Base-by-base conservation (phyloP, 75 land plant genomes). In the Sequoia sempervirens region DNA sequence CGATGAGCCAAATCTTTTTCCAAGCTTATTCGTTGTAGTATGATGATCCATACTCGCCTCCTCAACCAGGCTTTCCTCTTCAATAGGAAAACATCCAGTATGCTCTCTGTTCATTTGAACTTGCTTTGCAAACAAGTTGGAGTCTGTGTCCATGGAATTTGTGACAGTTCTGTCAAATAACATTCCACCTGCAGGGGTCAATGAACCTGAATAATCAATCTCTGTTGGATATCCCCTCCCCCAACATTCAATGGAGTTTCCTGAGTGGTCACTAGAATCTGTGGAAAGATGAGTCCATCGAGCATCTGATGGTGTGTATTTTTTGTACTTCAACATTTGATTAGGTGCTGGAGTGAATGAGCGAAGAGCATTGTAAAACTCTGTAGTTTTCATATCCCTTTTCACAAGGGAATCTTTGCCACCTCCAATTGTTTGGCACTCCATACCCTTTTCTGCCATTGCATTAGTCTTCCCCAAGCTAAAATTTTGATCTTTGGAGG, bases 31-130 rank as follows among this genome's bases (percentile, higher is more conserved):
- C 8, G 32, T 50, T 46, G 13, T 4, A 80, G 32, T 30, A 1
- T 12, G 52, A 47, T 46, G 36, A 80, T 80, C 53, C 34, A 50
- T 50, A 13, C 20, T 80, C 17, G 32, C 81, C 18, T 47, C 58
- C 81, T 80, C 81, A 10, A 30, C 7, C 30, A 26, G 37, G 17
- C 58, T 80, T 52, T 80, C 81, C 58, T 80, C 81, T 34, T 80
- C 56, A 80, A 80, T 80, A 47, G 32, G 81, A 80, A 80, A 80
- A 17, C 81, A 80, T 50, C 54, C 81, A 80, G 58, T 17, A 28
- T 47, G 58, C 37, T 47, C 58, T 80, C 4, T 45, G 5, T n/a
- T 79, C 36, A 46, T 47, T 45, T 80, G 34, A 32, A 47, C 36
- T 50, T 52, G 17, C 12, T 28, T 50, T 15, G 1, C 11, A 36